phyloP scores from a whole-genome alignment of 495 filamentous ascomycete species.

The Tetracladium setigerum region DNA sequence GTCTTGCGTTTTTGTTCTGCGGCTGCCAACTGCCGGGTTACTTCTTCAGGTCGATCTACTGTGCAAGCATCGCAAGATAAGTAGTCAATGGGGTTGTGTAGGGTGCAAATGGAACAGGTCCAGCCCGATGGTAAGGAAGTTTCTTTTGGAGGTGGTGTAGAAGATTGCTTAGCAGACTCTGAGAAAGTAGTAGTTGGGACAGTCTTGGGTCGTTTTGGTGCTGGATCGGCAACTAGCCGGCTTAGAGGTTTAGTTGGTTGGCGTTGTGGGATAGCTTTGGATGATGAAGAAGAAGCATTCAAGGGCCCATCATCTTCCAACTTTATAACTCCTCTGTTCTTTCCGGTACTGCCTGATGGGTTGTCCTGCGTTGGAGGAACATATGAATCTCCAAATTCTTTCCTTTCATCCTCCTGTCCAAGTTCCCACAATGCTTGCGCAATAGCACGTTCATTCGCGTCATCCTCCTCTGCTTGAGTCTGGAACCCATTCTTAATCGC shows the following conservation, averaged over 20 bases:
- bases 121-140: slow-evolving; percentile 39
- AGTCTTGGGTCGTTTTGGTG: slow-evolving; percentile 18
- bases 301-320: background rate
- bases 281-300: background rate
- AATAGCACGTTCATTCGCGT: slow-evolving; percentile 87
- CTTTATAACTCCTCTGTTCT: slow-evolving; percentile 2
- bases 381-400: slow-evolving; percentile 59
- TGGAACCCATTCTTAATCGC: slow-evolving; percentile 67
- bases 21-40: slow-evolving; percentile 19
- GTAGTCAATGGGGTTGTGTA: slow-evolving; percentile 65
- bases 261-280: slow-evolving; percentile 9
- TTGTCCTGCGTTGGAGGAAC: slow-evolving; percentile 54
- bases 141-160: background rate
- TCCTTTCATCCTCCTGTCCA: slow-evolving; percentile 69
- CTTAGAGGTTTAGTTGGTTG: slow-evolving; percentile 18
- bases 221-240: slow-evolving; percentile 22
- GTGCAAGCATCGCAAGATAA: slow-evolving; percentile 76
- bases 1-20: background rate
- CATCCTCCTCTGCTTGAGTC: slow-evolving; percentile 81
- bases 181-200: slow-evolving; percentile 6
- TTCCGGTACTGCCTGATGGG: slow-evolving; percentile 45
- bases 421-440: slow-evolving; percentile 81
- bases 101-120: slow-evolving; percentile 73
- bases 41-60: slow-evolving; percentile 46
- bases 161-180: background rate